Evolutionary conservation across 2,329 filamentous ascomycete species (phyloP).

Genomic region (Iodosphaeria phyllophila): DNA sequence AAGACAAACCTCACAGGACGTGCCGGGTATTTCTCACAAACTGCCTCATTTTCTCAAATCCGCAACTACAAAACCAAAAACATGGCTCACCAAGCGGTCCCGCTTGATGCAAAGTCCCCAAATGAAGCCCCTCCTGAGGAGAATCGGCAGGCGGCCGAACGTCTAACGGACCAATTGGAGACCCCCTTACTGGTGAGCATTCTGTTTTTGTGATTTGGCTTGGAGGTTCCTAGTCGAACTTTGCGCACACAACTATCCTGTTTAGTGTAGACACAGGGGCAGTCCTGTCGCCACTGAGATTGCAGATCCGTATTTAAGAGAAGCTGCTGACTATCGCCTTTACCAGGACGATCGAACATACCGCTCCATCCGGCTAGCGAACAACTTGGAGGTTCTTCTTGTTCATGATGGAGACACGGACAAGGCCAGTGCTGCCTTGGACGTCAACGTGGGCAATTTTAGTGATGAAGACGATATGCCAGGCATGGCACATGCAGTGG

Average conservation of each 20-base stretch:
- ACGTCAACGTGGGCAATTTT: conserved; percentile 92
- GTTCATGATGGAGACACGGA: conserved; percentile 92
- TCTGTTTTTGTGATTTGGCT: too few species aligned
- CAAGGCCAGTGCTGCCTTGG: conserved; percentile 88
- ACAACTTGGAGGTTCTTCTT: conserved; percentile 76
- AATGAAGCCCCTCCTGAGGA: too few species aligned
- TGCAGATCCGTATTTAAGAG: conserved; percentile 62
- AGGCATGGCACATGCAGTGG: conserved; percentile 87
- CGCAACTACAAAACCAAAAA: too few species aligned
- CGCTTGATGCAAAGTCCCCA: too few species aligned
- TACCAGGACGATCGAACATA: conserved; percentile 84
- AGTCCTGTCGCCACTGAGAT: conserved; percentile 37
- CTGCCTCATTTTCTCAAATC: too few species aligned
- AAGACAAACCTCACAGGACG: too few species aligned
- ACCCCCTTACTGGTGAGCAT: conserved; percentile 13
- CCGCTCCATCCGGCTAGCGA: conserved; percentile 66
- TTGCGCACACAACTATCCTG: background rate
- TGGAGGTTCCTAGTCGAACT: background rate
- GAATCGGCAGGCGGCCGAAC: conserved; percentile 14
- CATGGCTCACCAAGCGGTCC: too few species aligned
- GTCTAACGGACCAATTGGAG: conserved; percentile 14
- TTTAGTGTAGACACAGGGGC: too few species aligned
- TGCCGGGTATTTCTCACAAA: too few species aligned
- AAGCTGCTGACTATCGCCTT: too few species aligned
- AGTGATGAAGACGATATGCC: conserved; percentile 82